Base-by-base conservation (phyloP, 2,329 filamentous ascomycete genomes). In the Lecanosticta acicola region DNA sequence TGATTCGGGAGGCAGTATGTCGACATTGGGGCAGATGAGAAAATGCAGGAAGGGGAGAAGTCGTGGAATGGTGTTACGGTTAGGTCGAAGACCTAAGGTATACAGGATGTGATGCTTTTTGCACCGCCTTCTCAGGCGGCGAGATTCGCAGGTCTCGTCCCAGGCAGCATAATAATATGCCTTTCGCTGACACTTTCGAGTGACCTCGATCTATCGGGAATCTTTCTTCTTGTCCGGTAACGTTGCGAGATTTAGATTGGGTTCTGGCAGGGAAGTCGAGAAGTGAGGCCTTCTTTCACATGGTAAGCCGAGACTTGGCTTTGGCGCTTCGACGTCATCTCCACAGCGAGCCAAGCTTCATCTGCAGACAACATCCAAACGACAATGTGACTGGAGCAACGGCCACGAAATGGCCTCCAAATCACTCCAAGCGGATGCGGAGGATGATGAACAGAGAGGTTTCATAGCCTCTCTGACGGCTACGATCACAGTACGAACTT, bases 381-480 rank as follows among this genome's bases (percentile, higher is more conserved):
- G 11, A 39, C 19, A 18, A 39, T 39, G 37, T 5, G 37, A 20
- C 37, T n/a, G 19, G n/a, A 24, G 37, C 37, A 39, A 39, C 37
- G 37, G 37, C 37, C 9, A 13, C 19, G 24, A 8, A 17, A 39
- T 39, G 37, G 18, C 37, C 37, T 24, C 19, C 37, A 39, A 16
- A 39, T 3, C n/a, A 29, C 5, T 29, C 24, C 24, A 43, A 9
- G 29, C 19, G 19, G 46, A 49, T 21, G 40, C 21, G 14, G 48
- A 53, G 11, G 43, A 51, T 32, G 34, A 33, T 32, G 34, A 33
- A n/a, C 39, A 38, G 17, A n/a, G 39, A 10, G 48, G 50, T 19
- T 45, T 53, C 11, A 34, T 53, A 26, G 37, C 17, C 18, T 20
- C 40, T 13, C 35, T 48, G 11, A n/a, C 43, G 16, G 32, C 44